Evolutionary conservation across 2,329 filamentous ascomycete genomes (phyloP).

Genomic region (Mycogone perniciosa): DNA sequence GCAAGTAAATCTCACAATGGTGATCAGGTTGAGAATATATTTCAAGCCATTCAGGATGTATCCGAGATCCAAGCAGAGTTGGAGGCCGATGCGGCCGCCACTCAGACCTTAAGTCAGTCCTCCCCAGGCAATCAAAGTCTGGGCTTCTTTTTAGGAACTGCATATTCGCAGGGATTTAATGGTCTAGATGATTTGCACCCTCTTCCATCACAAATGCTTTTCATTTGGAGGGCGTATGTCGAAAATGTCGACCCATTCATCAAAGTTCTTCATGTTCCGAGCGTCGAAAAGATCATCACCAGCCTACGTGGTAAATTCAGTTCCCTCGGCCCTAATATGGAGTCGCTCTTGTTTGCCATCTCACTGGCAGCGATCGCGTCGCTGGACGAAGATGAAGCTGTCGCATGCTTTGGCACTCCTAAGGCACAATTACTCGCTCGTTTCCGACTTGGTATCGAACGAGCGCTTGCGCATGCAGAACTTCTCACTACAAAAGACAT

Average conservation of each 20-base stretch:
- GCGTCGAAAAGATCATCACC: constrained; percentile 15
- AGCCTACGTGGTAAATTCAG: constrained; percentile 17
- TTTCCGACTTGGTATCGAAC: too few relatives aligned
- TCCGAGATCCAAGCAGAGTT: too few relatives aligned
- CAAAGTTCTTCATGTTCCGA: constrained; percentile 23
- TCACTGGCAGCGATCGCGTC: constrained; percentile 22
- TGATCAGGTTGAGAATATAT: too few relatives aligned
- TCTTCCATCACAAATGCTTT: constrained; percentile 23
- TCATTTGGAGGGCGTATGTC: constrained; percentile 25
- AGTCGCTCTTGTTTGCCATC: constrained; percentile 23
- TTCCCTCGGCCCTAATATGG: constrained; percentile 12
- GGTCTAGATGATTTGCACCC: constrained; percentile 14
- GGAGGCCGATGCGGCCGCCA: too few relatives aligned
- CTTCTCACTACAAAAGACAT: constrained; percentile 15
- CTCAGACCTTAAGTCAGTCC: too few relatives aligned
- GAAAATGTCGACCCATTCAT: constrained; percentile 27
- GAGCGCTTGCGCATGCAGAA: too few relatives aligned
- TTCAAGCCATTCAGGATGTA: too few relatives aligned
- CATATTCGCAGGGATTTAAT: too few relatives aligned
- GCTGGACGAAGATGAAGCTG: constrained; percentile 17
- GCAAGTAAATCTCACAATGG: too few relatives aligned
- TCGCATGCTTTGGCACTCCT: constrained; percentile 14
- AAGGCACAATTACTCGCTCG: constrained; percentile 11
- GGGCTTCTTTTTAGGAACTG: too few relatives aligned
- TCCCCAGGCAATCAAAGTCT: too few relatives aligned